Conservation (phyloP, 2,329 filamentous ascomycete species). For the Acephala macrosclerotiorum region DNA sequence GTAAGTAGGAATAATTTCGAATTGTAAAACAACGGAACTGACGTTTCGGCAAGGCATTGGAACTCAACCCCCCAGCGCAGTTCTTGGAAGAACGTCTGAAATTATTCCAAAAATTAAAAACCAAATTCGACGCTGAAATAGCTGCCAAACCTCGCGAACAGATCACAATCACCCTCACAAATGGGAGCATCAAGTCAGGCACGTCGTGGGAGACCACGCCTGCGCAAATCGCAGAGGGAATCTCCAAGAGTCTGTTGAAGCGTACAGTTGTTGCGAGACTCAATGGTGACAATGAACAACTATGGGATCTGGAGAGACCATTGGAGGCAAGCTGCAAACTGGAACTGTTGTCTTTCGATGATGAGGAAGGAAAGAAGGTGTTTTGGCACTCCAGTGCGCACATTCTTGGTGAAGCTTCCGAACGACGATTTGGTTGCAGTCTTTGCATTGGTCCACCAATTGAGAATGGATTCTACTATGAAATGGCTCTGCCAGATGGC, state of each 20-base stretch:
- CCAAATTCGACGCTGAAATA: slow-evolving; percentile 80
- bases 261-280: slow-evolving; percentile 87
- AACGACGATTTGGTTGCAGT: slow-evolving; percentile 88
- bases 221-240: slow-evolving; percentile 76
- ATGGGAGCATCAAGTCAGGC: slow-evolving; percentile 75
- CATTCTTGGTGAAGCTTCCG: slow-evolving; percentile 92
- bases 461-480: slow-evolving; percentile 94
- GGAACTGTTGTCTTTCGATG: slow-evolving; percentile 83
- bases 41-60: slow-evolving; percentile 13
- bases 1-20: slow-evolving; percentile 12
- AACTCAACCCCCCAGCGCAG: slow-evolving; percentile 51
- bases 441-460: slow-evolving; percentile 94
- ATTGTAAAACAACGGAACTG: slow-evolving; percentile 1
- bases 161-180: slow-evolving; percentile 76
- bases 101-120: slow-evolving; percentile 89
- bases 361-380: slow-evolving; percentile 79
- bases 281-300: slow-evolving; percentile 71
- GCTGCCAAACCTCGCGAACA: slow-evolving; percentile 73
- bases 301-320: slow-evolving; percentile 94
- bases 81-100: slow-evolving; percentile 86
- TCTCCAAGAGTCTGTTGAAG: slow-evolving; percentile 85
- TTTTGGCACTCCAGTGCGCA: slow-evolving; percentile 99
- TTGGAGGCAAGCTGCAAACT: slow-evolving; percentile 88
- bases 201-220: slow-evolving; percentile 94
- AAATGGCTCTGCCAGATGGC: slow-evolving; percentile 84